Base-by-base conservation (phyloP, 352 stramenopile genomes). In the Globisporangium radiosum region DNA sequence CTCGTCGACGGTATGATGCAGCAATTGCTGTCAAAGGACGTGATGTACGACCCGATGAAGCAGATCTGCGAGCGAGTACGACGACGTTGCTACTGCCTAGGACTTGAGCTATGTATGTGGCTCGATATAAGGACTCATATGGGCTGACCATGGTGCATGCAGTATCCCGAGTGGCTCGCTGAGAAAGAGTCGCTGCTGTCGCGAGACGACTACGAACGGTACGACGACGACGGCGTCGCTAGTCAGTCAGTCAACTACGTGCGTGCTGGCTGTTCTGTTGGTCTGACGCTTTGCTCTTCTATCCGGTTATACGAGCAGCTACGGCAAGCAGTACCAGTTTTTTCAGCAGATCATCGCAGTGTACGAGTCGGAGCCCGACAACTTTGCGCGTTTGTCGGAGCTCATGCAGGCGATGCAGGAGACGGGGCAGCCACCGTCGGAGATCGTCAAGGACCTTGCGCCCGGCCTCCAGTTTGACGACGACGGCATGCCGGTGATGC, bases 21-120 rank as follows among this genome's bases (percentile, higher is more conserved):
- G 70, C 96, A 99, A 65, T 60, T 99, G 50, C 72, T 99, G 60
- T 94, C 88, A 47, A 98, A 98, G 64, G 97, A 99, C 62, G 76
- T 99, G 53, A 99, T 99, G 96, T 99, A 99, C 78, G 93, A 98
- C 65, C 97, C 97, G 10, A 98, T 99, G 76, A 96, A 96, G 76
- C 83, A 95, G 66, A 94, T 96, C 60, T 96, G 85, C 70, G 95
- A 98, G 33, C 70, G 81, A 65, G 81, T 91, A 68, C 45, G 76
- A 42, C 11, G 15, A n/a, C 45, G 13, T 56, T 15, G 45, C 15
- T 19, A 33, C 25, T 33, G 25, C 25, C 25, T 33, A 1, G 25
- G 25, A 33, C 25, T 33, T 33, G 25, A 33, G 25, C 25, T 33
- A 33, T 33, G 25, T 33, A 3, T 33, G 25, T 33, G 25, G 25